These are phyloP conservation scores for Fusarium coicis DNA, from an alignment of 2,329 filamentous ascomycete genomes.

Conservation along the genomic window DNA sequence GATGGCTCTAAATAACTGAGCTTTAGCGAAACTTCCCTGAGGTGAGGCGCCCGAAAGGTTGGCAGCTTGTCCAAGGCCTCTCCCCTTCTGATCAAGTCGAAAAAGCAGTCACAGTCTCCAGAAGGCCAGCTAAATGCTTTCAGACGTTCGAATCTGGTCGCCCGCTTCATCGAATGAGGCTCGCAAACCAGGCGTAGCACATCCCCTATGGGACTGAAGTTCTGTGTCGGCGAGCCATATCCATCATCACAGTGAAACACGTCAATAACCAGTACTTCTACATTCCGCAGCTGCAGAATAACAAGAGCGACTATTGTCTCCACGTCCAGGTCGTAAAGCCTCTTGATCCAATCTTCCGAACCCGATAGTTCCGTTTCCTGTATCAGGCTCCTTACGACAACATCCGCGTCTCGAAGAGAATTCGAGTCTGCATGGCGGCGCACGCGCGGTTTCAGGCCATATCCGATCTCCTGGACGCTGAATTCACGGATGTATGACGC, in stretches of 20 bases:
- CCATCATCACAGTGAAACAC: neutral
- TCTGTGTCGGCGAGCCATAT: neutral
- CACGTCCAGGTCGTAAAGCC: rapidly evolving
- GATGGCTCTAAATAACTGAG: neutral
- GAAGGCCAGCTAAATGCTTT: neutral
- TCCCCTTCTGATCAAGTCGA: neutral
- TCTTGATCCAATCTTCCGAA: neutral
- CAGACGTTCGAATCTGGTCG: neutral
- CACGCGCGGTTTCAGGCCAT: neutral
- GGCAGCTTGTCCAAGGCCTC: neutral
- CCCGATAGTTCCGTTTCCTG: rapidly evolving
- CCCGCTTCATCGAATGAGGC: neutral
- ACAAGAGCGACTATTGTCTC: neutral
- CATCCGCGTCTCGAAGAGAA: neutral
- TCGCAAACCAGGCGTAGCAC: neutral
- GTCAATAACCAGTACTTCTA: neutral
- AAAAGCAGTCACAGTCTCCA: neutral
- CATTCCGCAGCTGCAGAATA: neutral
- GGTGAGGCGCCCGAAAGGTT: neutral
- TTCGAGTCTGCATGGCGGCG: neutral
- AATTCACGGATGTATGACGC: neutral
- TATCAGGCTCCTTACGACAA: neutral
- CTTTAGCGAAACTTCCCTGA: neutral
- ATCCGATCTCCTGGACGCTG: neutral
- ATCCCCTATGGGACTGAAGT: neutral